A percentile compares a stretch with the other conserved stretches of the same genome.
Evolutionary conservation across 2,329 filamentous ascomycete genomes (phyloP).

Genomic region (Basipetospora sp.): DNA sequence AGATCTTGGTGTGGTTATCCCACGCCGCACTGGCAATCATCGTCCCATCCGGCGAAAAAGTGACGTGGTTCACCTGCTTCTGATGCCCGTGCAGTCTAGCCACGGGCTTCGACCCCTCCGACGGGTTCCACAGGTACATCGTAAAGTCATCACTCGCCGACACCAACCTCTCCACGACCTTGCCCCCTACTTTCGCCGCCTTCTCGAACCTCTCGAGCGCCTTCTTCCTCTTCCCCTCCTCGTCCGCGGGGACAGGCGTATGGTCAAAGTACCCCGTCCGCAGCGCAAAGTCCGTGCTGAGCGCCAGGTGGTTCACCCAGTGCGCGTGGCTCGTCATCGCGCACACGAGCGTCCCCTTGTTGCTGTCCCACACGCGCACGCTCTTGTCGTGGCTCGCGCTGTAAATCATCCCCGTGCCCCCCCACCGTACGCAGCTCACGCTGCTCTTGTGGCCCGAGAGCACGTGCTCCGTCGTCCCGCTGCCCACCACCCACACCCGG

Average conservation of each 20-base stretch:
- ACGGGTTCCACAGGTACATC: conserved; percentile 88
- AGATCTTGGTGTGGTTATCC: conserved; percentile 90
- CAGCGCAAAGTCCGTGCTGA: conserved; percentile 83
- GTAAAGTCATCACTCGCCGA: conserved; percentile 92
- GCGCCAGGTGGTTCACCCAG: conserved; percentile 87
- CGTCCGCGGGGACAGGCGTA: conserved; percentile 49
- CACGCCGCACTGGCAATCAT: conserved; percentile 80
- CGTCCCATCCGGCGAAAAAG: conserved; percentile 78
- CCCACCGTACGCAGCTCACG: conserved; percentile 87
- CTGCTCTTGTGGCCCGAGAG: conserved; percentile 78
- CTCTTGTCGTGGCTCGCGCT: conserved; percentile 82
- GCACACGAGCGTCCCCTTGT: conserved; percentile 64
- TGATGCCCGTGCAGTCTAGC: conserved; percentile 86
- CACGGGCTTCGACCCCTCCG: conserved; percentile 63
- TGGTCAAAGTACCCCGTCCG: conserved; percentile 81
- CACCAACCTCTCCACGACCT: conserved; percentile 68
- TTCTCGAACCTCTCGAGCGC: conserved; percentile 75
- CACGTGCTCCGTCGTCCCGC: conserved; percentile 64
- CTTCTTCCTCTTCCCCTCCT: conserved; percentile 56
- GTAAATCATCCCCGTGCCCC: conserved; percentile 73
- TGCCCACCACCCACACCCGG: conserved; percentile 71
- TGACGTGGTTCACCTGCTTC: conserved; percentile 91
- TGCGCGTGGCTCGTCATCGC: conserved; percentile 73
- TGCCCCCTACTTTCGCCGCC: conserved; percentile 61
- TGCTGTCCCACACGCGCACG: conserved; percentile 76